Conservation (phyloP, 768 basidiomycete species). For the Omphalotus guepiniiformis region DNA sequence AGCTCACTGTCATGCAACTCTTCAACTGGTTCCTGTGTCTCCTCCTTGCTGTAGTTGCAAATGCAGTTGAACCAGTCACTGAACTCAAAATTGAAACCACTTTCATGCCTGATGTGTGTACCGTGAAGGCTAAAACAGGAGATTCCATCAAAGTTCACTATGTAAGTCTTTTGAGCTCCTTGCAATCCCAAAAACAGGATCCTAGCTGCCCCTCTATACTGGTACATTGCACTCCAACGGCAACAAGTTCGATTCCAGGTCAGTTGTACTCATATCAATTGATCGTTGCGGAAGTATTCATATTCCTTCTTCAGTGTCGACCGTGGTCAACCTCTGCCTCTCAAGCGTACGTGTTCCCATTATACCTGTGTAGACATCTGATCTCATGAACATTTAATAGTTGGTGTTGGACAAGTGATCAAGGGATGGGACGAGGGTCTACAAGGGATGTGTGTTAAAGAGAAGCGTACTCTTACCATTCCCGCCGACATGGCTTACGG, state of each 20-base stretch:
- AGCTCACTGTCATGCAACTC: constrained; percentile 41
- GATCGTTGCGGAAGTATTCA: not conserved
- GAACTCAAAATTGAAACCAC: constrained; percentile 64
- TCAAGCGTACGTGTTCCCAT: constrained; percentile 56
- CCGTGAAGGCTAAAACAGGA: constrained; percentile 50
- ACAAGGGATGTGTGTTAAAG: constrained; percentile 77
- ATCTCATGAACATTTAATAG: constrained; percentile 30
- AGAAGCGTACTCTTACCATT: constrained; percentile 88
- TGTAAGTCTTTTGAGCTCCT: constrained; percentile 34
- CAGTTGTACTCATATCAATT: constrained; percentile 20
- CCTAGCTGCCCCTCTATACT: constrained; percentile 41
- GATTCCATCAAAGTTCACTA: constrained; percentile 76
- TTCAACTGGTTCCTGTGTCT: constrained; percentile 44
- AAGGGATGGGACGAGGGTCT: constrained; percentile 84
- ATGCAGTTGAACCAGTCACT: constrained; percentile 44
- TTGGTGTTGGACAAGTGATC: constrained; percentile 80
- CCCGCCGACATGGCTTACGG: constrained; percentile 81
- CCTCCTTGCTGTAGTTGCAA: constrained; percentile 41
- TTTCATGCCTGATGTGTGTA: constrained; percentile 53
- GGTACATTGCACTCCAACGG: constrained; percentile 76
- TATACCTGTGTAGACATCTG: not conserved
- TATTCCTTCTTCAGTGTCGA: constrained; percentile 45
- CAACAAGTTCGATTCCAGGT: constrained; percentile 89
- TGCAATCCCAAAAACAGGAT: not conserved
- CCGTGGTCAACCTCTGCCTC: constrained; percentile 68